Percentiles rank a stretch among this genome's conserved stretches.
phyloP scores from a whole-genome alignment of 2,329 filamentous ascomycete species.

The Cladosporium velox region DNA sequence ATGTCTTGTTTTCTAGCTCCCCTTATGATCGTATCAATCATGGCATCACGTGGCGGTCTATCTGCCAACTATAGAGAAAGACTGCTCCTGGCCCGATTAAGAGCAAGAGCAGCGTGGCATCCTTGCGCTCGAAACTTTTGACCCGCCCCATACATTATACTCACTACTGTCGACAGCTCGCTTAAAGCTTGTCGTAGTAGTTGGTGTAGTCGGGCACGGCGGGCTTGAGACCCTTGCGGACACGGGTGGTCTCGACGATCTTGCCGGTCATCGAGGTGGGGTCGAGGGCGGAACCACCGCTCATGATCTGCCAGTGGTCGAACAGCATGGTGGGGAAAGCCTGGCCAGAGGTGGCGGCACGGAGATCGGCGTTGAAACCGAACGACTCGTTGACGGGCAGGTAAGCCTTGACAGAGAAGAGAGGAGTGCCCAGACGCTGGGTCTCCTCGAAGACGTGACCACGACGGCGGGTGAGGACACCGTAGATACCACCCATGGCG shows the following conservation, averaged over 20 bases:
- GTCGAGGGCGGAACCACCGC: slow-evolving; percentile 91
- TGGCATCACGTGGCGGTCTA: slow-evolving; percentile 21
- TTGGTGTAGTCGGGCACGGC: slow-evolving; percentile 91
- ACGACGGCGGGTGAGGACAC: slow-evolving; percentile 95
- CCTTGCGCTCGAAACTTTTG: slow-evolving; percentile 21
- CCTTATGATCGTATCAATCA: slow-evolving; percentile 21
- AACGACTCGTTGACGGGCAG: slow-evolving; percentile 96
- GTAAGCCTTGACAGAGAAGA: slow-evolving; percentile 99
- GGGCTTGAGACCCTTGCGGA: slow-evolving; percentile 99
- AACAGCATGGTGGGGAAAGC: slow-evolving; percentile 99
- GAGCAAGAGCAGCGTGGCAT: slow-evolving; percentile 16
- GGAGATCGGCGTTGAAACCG: slow-evolving; percentile 98
- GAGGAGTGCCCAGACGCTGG: slow-evolving; percentile 96
- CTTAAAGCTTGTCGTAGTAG: slow-evolving; percentile 46
- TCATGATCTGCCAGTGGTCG: slow-evolving; percentile 96
- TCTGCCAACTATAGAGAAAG: slow-evolving; percentile 22
- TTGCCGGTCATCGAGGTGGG: slow-evolving; percentile 75
- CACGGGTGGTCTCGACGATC: slow-evolving; percentile 87
- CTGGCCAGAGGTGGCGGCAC: slow-evolving; percentile 89
- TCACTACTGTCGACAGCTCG: slow-evolving; percentile 7
- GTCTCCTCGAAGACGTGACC: slow-evolving; percentile 99
- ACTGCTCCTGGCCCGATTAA: slow-evolving; percentile 6
- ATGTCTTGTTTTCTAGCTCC: slow-evolving; percentile 18
- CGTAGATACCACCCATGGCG: slow-evolving; percentile 99
- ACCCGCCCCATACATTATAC: slow-evolving; percentile 7